Evolutionary conservation across 1,139 yeast species (phyloP), one percentile per base, ranked within the genome.

Genomic region (Lodderomyces jiufengensis): DNA sequence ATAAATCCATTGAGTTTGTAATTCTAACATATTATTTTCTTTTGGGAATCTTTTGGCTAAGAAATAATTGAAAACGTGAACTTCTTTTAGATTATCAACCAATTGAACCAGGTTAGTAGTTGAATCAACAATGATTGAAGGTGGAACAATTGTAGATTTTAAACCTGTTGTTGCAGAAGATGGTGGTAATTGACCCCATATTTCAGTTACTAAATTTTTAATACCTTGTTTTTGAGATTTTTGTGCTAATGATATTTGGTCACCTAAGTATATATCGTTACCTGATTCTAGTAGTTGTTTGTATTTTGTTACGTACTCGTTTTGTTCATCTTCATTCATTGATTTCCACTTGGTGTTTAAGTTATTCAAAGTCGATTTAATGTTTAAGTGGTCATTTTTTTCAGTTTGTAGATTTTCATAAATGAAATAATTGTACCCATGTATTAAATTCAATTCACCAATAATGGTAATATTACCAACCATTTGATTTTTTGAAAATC

Each of bases 261-360:
- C 38, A 4, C 73, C 73, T 30, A 44, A 47, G 32, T 52, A 48
- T 23, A 65, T 53, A 36, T 61, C 66, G 30, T 51, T 47, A 1
- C 73, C 73, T 25, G 42, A 45, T 24, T 47, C 43, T 31, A 61
- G 39, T n/a, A 64, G 41, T 9, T 50, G 45, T 11, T 55, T 50
- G 34, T 63, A 65, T 30, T 59, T 65, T 16, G 45, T 50, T 9
- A 59, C 39, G 29, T 53, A 56, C 5, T 33, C 37, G 21, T 57
- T 57, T 42, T 60, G 57, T 30, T 56, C 54, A 9, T 50, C 55
- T 24, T 43, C 41, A n/a, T 49, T 43, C 54, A 65, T 36, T 6
- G 32, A 39, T 11, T 54, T 51, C 72, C 72, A 66, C 25, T 34
- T 15, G 7, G n/a, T n/a, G n/a, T n/a, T n/a, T n/a, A n/a, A n/a